Evolutionary conservation across 768 basidiomycete species (phyloP).

Genomic region (Chlorophyllum brunneum): DNA sequence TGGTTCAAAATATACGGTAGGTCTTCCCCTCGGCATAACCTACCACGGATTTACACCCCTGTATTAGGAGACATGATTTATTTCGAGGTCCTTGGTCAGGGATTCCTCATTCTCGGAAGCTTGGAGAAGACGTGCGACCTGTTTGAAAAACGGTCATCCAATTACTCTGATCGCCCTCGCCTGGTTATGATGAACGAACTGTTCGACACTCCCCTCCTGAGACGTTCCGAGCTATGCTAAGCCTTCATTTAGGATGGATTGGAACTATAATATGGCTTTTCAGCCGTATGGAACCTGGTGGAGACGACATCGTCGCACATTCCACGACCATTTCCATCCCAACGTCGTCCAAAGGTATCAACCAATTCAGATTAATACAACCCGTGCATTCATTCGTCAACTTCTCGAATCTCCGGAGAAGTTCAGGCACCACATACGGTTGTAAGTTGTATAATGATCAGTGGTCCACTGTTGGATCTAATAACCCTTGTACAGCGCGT

Average conservation of each 20-base stretch:
- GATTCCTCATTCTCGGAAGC: constrained; percentile 16
- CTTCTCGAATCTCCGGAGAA: constrained; percentile 35
- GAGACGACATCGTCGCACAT: constrained; percentile 39
- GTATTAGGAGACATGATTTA: constrained; percentile 30
- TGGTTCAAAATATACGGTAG: not conserved
- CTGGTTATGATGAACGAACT: constrained; percentile 47
- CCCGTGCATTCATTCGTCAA: constrained; percentile 26
- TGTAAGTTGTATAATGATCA: constrained; percentile 23
- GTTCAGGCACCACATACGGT: constrained; percentile 37
- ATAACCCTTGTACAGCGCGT: constrained; percentile 24
- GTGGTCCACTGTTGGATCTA: not conserved
- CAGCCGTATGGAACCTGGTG: constrained; percentile 38
- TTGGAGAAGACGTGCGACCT: constrained; percentile 32
- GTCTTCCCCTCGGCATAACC: not conserved
- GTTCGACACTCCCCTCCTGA: constrained; percentile 22
- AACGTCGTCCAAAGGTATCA: not conserved
- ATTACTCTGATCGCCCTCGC: constrained; percentile 50
- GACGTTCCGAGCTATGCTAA: not conserved
- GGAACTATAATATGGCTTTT: constrained; percentile 42
- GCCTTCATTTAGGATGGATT: constrained; percentile 16
- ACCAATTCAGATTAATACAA: not conserved
- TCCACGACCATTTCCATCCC: constrained; percentile 17
- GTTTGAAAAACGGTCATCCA: constrained; percentile 50
- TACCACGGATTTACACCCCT: not conserved
- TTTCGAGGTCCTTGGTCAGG: constrained; percentile 15